Conservation (phyloP, 805 yeast species). For the Saturnispora ahearnii region DNA sequence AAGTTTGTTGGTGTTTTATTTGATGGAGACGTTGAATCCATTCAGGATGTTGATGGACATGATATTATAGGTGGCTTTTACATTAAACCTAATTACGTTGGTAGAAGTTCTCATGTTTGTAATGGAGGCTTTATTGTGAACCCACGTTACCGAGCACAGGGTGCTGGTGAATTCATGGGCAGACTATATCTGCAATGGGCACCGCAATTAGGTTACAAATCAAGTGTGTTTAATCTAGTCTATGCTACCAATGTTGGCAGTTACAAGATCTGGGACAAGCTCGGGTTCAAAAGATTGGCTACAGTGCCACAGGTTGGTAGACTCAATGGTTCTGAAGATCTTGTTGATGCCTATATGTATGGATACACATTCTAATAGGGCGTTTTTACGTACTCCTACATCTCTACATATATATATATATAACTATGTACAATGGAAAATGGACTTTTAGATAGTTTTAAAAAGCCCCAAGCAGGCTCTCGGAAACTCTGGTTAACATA, state of each 20-base stretch:
- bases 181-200: slow-evolving; percentile 60
- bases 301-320: slow-evolving; percentile 63
- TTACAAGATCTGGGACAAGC: slow-evolving; percentile 65
- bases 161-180: slow-evolving; percentile 64
- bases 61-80: slow-evolving; percentile 64
- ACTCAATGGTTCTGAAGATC: slow-evolving; percentile 51
- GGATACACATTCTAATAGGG: slow-evolving; percentile 43
- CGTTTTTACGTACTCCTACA: no score
- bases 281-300: slow-evolving; percentile 79
- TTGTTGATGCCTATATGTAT: slow-evolving; percentile 67
- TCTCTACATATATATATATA: no score
- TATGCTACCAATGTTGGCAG: slow-evolving; percentile 76
- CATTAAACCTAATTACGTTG: slow-evolving; percentile 79
- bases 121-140: slow-evolving; percentile 82
- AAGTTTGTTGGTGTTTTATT: slow-evolving; percentile 59
- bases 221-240: slow-evolving; percentile 82
- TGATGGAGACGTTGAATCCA: slow-evolving; percentile 28
- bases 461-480: no score
- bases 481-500: no score
- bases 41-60: slow-evolving; percentile 19
- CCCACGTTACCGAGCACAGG: slow-evolving; percentile 45
- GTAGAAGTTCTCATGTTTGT: slow-evolving; percentile 79
- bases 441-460: no score
- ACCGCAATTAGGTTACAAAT: slow-evolving; percentile 67
- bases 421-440: no score